Conservation (phyloP, 2,329 filamentous ascomycete species). For the Cytospora mali region DNA sequence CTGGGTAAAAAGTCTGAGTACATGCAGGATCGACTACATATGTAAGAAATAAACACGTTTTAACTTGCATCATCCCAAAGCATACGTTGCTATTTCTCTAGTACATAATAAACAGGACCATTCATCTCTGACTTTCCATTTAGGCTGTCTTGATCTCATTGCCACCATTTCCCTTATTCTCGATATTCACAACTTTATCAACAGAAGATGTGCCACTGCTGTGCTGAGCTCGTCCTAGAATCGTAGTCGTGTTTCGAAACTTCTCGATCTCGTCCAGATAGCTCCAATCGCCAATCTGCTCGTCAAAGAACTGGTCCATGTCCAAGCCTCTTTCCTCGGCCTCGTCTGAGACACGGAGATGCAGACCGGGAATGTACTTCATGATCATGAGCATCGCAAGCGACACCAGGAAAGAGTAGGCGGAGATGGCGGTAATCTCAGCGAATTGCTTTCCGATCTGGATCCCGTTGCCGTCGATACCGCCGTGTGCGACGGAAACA, state of each 20-base stretch:
- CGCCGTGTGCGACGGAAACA: constrained; percentile 44
- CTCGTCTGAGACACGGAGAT: constrained; percentile 57
- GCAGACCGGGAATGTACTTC: constrained; percentile 59
- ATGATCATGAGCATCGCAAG: constrained; percentile 56
- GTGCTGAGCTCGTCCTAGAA: constrained; percentile 1
- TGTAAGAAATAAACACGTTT: background rate
- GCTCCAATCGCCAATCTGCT: constrained; percentile 42
- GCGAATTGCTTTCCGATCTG: constrained; percentile 62
- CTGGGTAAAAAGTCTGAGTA: too few relatives aligned
- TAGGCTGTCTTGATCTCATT: constrained; percentile 5
- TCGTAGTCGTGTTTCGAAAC: constrained; percentile 17
- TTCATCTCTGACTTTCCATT: background rate
- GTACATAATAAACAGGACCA: background rate
- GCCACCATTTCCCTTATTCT: constrained; percentile 1
- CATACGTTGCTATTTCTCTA: background rate
- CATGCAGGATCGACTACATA: too few relatives aligned
- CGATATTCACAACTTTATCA: constrained; percentile 4
- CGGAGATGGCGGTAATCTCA: constrained; percentile 56
- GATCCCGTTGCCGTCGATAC: constrained; percentile 53
- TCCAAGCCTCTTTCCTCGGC: constrained; percentile 58
- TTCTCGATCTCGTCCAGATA: constrained; percentile 31
- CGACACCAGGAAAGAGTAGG: constrained; percentile 57
- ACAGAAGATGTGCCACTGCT: constrained; percentile 14
- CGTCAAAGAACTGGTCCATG: constrained; percentile 50
- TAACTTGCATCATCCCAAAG: too few relatives aligned